Evolutionary conservation across 495 filamentous ascomycete genomes (phyloP), one percentile per base, ranked within the genome.

Genomic region (Tuber magnatum): DNA sequence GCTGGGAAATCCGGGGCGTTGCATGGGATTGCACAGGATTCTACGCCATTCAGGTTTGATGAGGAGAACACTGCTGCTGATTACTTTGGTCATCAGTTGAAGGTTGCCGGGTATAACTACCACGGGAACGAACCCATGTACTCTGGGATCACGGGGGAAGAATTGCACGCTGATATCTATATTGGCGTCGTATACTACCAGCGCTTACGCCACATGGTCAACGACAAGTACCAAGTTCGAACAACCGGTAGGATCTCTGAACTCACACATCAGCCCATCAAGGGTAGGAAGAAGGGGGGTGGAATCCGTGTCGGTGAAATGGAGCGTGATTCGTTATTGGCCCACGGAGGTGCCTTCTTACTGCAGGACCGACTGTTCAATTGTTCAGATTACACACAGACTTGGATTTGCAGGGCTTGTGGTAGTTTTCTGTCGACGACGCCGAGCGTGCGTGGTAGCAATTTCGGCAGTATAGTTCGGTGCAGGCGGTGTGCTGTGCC

Each of bases 241-340:
- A 97, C 95, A 3, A 99, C 95, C 0, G 95, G 95, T 46, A 93
- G 92, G 43, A 91, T 97, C 69, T 93, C 92, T 72, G 86, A 89
- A 38, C 87, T 97, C 39, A 97, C 94, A 12, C 95, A 96, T 44
- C 95, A 99, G 83, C 95, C 95, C 40, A 94, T 98, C 85, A 97
- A 99, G 86, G 95, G 95, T 75, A 87, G 94, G 81, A 93, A 93
- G 81, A 93, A 92, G 86, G 95, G 95, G 80, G 95, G 95, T 84
- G 95, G 95, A 89, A 97, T 99, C 81, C 92, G 95, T 86, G 94
- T 99, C 42, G 95, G 95, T 81, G 95, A 99, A 86, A 99, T 99
- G 95, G 95, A 99, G 85, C 90, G 95, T 76, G 95, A 99, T 84
- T 92, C 94, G 6, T 86, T 99, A 18, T 87, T 99, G 73, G 95